These are phyloP conservation scores for Vigna radiata DNA, from an alignment of 306 rosid species.

Conservation along the genomic window DNA sequence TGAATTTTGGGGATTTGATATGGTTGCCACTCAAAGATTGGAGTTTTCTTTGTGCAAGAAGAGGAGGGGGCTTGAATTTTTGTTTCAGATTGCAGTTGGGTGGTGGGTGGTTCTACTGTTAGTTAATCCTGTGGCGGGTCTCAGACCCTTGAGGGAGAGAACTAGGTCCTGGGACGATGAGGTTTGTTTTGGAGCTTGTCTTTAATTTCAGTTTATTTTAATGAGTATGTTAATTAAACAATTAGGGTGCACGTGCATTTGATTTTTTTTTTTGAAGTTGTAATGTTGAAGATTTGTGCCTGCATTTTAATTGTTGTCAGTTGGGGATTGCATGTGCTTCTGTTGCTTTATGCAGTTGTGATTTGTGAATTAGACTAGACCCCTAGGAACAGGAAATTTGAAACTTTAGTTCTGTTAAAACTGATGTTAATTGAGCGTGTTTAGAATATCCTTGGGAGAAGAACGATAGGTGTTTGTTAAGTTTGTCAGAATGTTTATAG, in stretches of 20 bases:
- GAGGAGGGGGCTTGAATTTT: slow-evolving; percentile 51
- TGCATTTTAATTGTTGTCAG: slow-evolving; percentile 7
- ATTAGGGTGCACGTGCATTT: slow-evolving; percentile 12
- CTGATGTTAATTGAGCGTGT: not conserved
- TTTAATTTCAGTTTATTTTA: not conserved
- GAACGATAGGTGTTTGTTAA: not conserved
- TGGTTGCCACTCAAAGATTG: slow-evolving; percentile 51
- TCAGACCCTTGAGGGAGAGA: slow-evolving; percentile 88
- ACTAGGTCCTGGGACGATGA: slow-evolving; percentile 91
- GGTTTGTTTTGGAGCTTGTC: slow-evolving; percentile 58
- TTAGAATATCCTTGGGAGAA: not conserved
- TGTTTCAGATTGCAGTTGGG: slow-evolving; percentile 52
- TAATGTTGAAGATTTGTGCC: not conserved
- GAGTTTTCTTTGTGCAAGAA: slow-evolving; percentile 48
- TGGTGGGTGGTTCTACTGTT: slow-evolving; percentile 58
- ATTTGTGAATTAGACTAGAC: slow-evolving; percentile 33
- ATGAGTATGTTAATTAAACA: slow-evolving; percentile 22
- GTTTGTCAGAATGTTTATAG: slow-evolving; percentile 7
- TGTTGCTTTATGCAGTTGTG: slow-evolving; percentile 29
- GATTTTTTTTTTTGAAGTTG: not conserved
- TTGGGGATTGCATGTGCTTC: slow-evolving; percentile 3
- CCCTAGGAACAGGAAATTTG: slow-evolving; percentile 21
- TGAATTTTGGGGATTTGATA: slow-evolving; percentile 55
- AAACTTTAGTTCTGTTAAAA: not conserved
- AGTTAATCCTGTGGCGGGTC: slow-evolving; percentile 62